Base-by-base conservation (phyloP, 1,284 basidiomycete species). In the Neonothopanus nambi region DNA sequence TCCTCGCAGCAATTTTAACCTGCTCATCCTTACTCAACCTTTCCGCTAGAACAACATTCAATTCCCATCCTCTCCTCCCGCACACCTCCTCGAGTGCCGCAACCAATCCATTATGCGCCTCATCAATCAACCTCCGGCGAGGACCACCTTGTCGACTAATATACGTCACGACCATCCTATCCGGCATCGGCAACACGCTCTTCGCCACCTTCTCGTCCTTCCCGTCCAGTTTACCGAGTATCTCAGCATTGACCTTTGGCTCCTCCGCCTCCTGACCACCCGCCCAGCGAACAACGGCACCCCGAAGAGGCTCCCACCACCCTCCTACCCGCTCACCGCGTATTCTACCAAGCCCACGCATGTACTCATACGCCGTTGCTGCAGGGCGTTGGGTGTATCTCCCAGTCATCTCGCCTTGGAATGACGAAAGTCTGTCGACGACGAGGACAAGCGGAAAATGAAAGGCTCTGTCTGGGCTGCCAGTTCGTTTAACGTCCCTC, bases 31-130 rank as follows among this genome's bases (percentile, higher is more conserved):
- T 78, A 2, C 85, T 77, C 63, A 95, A 74, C 61, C 86, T 84
- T 69, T 95, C 92, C 77, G 92, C 88, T 59, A 80, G 81, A 1
- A 93, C 90, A 42, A 95, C 75, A 64, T 93, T 91, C 46, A 94
- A 86, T 70, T 94, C 92, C 64, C 88, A 92, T 0, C 87, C 90
- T 62, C 93, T 80, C 59, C 74, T 67, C 57, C 89, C 84, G 39
- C 82, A 77, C 46, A 94, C 70, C 58, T 80, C 79, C 60, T 85
- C 73, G 35, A 90, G 67, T 61, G 84, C 85, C 51, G 69, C 57
- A 5, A 90, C 85, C 2, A 90, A 78, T 51, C 67, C 73, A 9
- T 89, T 84, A 64, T 90, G 87, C 61, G 90, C 75, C 54, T 76
- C 76, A n/a, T 73, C 73, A 23, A 80, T 76, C 48, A 90, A 66